phyloP scores from a whole-genome alignment of 2,329 filamentous ascomycete species.

The Fusarium brachygibbosum region DNA sequence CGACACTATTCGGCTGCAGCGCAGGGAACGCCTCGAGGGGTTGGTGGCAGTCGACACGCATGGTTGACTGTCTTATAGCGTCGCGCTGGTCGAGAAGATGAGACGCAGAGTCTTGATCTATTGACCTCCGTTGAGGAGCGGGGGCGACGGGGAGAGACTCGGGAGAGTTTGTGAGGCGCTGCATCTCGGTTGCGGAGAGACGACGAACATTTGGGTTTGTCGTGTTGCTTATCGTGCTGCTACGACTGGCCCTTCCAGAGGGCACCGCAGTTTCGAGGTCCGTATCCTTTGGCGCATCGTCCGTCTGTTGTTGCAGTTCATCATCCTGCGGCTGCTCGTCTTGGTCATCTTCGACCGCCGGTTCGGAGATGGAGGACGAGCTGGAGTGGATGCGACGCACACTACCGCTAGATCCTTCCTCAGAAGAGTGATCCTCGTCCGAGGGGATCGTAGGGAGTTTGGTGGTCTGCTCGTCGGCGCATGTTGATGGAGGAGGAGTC shows the following conservation, averaged over 20 bases:
- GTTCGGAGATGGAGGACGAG: slow-evolving; percentile 52
- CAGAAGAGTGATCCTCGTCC: slow-evolving; percentile 52
- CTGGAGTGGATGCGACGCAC: slow-evolving; percentile 44
- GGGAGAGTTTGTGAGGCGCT: slow-evolving; percentile 68
- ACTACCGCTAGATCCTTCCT: slow-evolving; percentile 49
- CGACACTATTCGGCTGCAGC: slow-evolving; percentile 45
- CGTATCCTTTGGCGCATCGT: slow-evolving; percentile 17
- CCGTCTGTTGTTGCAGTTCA: not conserved
- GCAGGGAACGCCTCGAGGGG: slow-evolving; percentile 21
- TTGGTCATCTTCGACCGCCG: slow-evolving; percentile 44
- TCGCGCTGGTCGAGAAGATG: slow-evolving; percentile 50
- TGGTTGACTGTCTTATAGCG: slow-evolving; percentile 49
- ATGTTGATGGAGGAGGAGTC: slow-evolving; percentile 30
- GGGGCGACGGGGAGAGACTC: slow-evolving; percentile 70
- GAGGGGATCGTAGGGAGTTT: slow-evolving; percentile 46
- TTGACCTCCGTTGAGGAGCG: slow-evolving; percentile 54
- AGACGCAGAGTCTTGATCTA: slow-evolving; percentile 56
- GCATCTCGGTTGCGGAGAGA: slow-evolving; percentile 70
- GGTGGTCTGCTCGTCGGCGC: slow-evolving; percentile 19
- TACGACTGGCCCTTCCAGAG: slow-evolving; percentile 48
- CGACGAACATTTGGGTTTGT: slow-evolving; percentile 62
- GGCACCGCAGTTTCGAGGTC: slow-evolving; percentile 26
- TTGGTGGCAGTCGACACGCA: slow-evolving; percentile 43
- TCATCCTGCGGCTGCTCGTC: slow-evolving; percentile 13
- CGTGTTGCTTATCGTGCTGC: slow-evolving; percentile 51